Percentiles rank a stretch among this genome's conserved stretches.
phyloP scores from a whole-genome alignment of 164 flowering plant species.

The Magnolia changhungtana region DNA sequence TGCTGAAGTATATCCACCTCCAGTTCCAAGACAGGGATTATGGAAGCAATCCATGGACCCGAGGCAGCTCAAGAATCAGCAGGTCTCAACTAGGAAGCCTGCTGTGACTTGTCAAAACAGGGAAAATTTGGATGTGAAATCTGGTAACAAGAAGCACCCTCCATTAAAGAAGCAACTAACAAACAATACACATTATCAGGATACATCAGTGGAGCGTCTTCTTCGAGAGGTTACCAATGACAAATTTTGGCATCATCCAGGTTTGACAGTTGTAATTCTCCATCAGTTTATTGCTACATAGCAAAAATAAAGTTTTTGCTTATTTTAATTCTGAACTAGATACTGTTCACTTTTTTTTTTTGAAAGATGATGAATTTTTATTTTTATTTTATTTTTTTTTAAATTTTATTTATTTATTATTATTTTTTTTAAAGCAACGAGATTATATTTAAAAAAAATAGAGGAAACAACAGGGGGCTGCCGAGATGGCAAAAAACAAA shows the following conservation, averaged over 20 bases:
- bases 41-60: constrained; percentile 71
- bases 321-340: too few relatives aligned
- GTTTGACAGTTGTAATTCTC: constrained; percentile 26
- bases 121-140: constrained; percentile 42
- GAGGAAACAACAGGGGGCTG: too few relatives aligned
- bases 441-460: too few relatives aligned
- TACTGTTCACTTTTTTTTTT: too few relatives aligned
- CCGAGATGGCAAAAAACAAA: too few relatives aligned
- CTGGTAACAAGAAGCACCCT: constrained; percentile 53
- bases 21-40: constrained; percentile 58
- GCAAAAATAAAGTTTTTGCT: too few relatives aligned
- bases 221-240: constrained; percentile 94
- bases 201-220: constrained; percentile 92
- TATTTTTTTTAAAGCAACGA: too few relatives aligned
- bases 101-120: constrained; percentile 31
- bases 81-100: constrained; percentile 40
- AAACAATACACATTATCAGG: constrained; percentile 45
- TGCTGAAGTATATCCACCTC: constrained; percentile 37
- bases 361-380: too few relatives aligned
- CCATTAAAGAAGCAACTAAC: constrained; percentile 53
- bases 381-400: too few relatives aligned
- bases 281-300: too few relatives aligned
- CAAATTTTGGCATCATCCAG: constrained; percentile 93
- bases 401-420: too few relatives aligned
- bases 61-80: constrained; percentile 47